Evolutionary conservation across 2,329 filamentous ascomycete species (phyloP).

Genomic region (Exutisphaerella laricina): DNA sequence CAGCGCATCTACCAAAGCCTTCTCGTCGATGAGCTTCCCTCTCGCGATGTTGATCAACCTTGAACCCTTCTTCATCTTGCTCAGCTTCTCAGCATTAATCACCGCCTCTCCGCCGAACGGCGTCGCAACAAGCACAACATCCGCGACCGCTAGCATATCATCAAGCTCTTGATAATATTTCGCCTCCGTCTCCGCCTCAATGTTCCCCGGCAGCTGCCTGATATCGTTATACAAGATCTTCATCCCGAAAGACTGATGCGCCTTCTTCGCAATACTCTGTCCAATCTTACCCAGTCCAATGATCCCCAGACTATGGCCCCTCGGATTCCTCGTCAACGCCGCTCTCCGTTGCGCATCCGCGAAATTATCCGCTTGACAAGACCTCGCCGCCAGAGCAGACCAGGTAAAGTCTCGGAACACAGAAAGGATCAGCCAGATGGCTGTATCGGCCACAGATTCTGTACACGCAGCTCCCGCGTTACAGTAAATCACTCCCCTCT

Average conservation of each 20-base stretch:
- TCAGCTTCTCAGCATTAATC: conserved; percentile 46
- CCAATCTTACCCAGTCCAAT: conserved; percentile 60
- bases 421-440: conserved; percentile 62
- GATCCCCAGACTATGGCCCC: conserved; percentile 54
- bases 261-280: conserved; percentile 52
- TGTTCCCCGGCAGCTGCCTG: conserved; percentile 41
- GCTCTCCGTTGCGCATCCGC: conserved; percentile 55
- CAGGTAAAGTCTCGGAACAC: conserved; percentile 64
- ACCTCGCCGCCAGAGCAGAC: conserved; percentile 54
- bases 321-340: conserved; percentile 41
- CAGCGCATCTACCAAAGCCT: conserved; percentile 56
- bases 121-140: conserved; percentile 59
- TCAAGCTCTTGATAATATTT: conserved; percentile 49
- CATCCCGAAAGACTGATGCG: conserved; percentile 59
- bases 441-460: conserved; percentile 68
- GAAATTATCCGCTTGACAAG: conserved; percentile 45
- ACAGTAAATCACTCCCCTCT: conserved; percentile 63
- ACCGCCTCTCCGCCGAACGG: conserved; percentile 49
- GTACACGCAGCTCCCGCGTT: conserved; percentile 65
- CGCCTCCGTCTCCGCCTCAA: conserved; percentile 48
- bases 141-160: conserved; percentile 47
- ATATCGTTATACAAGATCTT: conserved; percentile 59
- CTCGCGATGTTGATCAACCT: conserved; percentile 62
- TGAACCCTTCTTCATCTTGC: conserved; percentile 48
- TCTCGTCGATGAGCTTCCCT: conserved; percentile 60